These are phyloP conservation scores for Suhomyces atakaporum DNA, from an alignment of 1,139 yeast genomes.

Conservation along the genomic window DNA sequence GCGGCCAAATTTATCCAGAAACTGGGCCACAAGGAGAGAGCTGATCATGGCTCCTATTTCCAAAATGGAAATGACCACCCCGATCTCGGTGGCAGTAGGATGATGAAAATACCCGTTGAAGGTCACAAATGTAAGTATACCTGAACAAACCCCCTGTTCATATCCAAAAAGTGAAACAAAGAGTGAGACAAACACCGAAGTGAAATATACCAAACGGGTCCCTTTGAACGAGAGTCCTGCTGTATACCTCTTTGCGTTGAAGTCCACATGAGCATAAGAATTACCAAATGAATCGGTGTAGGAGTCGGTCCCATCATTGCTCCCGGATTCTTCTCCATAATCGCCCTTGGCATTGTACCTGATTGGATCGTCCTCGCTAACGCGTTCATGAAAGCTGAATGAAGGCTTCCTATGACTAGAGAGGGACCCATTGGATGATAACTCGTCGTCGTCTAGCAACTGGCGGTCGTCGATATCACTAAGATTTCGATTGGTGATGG, in stretches of 20 bases:
- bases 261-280: conserved; percentile 40
- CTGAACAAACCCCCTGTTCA: conserved; percentile 91
- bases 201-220: conserved; percentile 59
- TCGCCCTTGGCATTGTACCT: conserved; percentile 4
- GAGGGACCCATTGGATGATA: conserved; percentile 5
- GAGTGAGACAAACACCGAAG: conserved; percentile 77
- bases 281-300: conserved; percentile 37
- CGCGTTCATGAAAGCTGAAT: conserved; percentile 5
- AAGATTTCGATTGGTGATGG: conserved; percentile 7
- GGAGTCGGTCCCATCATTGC: neutral
- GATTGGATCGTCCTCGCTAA: conserved; percentile 10
- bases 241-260: conserved; percentile 39
- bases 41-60: conserved; percentile 56
- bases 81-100: conserved; percentile 50
- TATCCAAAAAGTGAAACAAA: conserved; percentile 88
- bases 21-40: conserved; percentile 48
- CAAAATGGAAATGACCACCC: conserved; percentile 51
- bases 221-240: conserved; percentile 40
- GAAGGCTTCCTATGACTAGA: conserved; percentile 10
- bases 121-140: conserved; percentile 55
- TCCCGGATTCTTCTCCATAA: conserved; percentile 2
- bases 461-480: conserved; percentile 1
- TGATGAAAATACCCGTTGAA: conserved; percentile 48
- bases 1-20: conserved; percentile 50
- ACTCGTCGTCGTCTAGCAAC: conserved; percentile 1